Percentiles rank a stretch among this genome's conserved stretches.
Evolutionary conservation across 331 rosid genomes (phyloP).

Genomic region (Rhamnella rubrinervis): DNA sequence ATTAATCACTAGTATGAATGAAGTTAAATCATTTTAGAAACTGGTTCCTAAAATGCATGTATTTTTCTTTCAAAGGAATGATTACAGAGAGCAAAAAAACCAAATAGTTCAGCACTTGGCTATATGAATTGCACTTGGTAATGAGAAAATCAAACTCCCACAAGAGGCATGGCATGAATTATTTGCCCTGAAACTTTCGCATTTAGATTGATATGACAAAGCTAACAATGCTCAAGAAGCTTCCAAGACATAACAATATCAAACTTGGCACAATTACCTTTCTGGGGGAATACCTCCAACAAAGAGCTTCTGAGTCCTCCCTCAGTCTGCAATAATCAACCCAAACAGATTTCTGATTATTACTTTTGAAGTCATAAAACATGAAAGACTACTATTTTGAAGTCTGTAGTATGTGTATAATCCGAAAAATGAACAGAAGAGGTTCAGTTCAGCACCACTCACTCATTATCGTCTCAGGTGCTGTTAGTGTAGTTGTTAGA

Average conservation of each 20-base stretch:
- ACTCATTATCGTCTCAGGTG: slow-evolving; percentile 30
- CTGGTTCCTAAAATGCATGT: no score
- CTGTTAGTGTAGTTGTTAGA: slow-evolving; percentile 26
- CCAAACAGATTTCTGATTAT: background rate
- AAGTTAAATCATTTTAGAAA: no score
- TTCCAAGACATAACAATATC: background rate
- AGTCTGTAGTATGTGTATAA: background rate
- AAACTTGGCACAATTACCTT: slow-evolving; percentile 29
- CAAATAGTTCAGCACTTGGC: no score
- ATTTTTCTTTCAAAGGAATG: no score
- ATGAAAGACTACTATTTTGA: background rate
- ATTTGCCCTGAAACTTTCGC: background rate
- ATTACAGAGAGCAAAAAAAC: no score
- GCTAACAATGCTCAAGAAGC: background rate
- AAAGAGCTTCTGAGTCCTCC: slow-evolving; percentile 31
- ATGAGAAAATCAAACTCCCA: no score
- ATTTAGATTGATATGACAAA: background rate
- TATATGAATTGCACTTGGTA: no score
- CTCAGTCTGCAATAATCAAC: slow-evolving; percentile 28
- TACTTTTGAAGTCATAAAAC: background rate
- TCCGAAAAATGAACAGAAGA: background rate
- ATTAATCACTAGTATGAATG: no score
- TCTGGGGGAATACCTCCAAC: slow-evolving; percentile 39
- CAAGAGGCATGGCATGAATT: background rate
- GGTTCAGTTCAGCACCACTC: slow-evolving; percentile 14